Evolutionary conservation across 805 yeast genomes (phyloP).

Genomic region (Wickerhamomyces sydowiorum): DNA sequence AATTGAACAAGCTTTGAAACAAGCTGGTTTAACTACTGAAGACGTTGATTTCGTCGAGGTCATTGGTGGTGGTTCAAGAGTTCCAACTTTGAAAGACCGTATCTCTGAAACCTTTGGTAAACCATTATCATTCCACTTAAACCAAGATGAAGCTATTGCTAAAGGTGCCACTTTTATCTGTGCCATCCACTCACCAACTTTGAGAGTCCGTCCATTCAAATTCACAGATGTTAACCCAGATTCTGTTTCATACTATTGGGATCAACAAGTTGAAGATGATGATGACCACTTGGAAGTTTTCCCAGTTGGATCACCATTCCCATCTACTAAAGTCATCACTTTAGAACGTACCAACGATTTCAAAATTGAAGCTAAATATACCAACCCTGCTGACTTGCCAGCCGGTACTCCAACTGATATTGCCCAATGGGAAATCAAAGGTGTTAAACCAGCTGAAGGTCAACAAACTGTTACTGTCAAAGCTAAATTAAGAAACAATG

Average conservation of each 20-base stretch:
- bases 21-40: conserved; percentile 64
- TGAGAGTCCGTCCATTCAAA: conserved; percentile 98
- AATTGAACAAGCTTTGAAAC: conserved; percentile 72
- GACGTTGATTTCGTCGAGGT: conserved; percentile 91
- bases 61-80: conserved; percentile 98
- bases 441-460: conserved; percentile 76
- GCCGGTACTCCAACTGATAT: conserved; percentile 56
- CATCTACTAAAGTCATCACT: conserved; percentile 93
- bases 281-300: conserved; percentile 91
- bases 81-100: conserved; percentile 84
- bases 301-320: conserved; percentile 90
- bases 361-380: conserved; percentile 78
- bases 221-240: conserved; percentile 90
- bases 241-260: conserved; percentile 95
- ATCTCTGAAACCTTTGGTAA: conserved; percentile 78
- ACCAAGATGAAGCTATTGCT: conserved; percentile 99
- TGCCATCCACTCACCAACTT: conserved; percentile 98
- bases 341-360: conserved; percentile 89
- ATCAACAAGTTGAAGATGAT: conserved; percentile 83
- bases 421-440: conserved; percentile 82
- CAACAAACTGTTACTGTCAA: conserved; percentile 77
- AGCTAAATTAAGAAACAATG: conserved; percentile 94
- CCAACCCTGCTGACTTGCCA: conserved; percentile 69
- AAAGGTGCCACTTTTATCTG: conserved; percentile 99
- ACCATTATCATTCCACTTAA: conserved; percentile 86